Percentiles rank a stretch among this genome's conserved stretches.
Evolutionary conservation across 2,329 filamentous ascomycete species (phyloP).

Genomic region (Didymellaceae sp.): DNA sequence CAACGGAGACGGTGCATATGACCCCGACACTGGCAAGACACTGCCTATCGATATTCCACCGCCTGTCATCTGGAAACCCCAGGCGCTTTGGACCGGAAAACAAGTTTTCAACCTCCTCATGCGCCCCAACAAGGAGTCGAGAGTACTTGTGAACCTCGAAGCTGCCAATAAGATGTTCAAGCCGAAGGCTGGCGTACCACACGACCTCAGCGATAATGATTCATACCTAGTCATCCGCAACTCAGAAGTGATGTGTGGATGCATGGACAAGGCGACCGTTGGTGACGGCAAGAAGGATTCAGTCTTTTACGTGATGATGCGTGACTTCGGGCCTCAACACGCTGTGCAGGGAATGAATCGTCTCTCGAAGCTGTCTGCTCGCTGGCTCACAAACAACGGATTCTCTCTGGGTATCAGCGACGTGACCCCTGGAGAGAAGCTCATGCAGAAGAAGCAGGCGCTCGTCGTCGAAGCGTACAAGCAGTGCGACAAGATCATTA

Average conservation of each 20-base stretch:
- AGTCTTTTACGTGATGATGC: slow-evolving; percentile 93
- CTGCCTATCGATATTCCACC: slow-evolving; percentile 83
- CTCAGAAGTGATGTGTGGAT: slow-evolving; percentile 95
- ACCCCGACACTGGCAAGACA: slow-evolving; percentile 54
- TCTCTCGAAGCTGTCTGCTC: slow-evolving; percentile 85
- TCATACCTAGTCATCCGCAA: slow-evolving; percentile 92
- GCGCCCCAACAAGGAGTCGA: slow-evolving; percentile 83
- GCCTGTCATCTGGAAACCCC: slow-evolving; percentile 83
- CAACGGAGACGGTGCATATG: slow-evolving; percentile 65
- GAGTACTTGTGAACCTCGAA: slow-evolving; percentile 88
- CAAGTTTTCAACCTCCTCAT: slow-evolving; percentile 93
- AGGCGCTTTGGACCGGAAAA: slow-evolving; percentile 93
- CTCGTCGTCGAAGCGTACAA: slow-evolving; percentile 80
- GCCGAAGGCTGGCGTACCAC: slow-evolving; percentile 67
- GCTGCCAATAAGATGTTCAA: slow-evolving; percentile 87
- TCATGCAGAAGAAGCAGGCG: slow-evolving; percentile 75
- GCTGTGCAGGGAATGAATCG: slow-evolving; percentile 94
- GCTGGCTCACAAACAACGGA: slow-evolving; percentile 86
- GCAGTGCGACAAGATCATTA: slow-evolving; percentile 83
- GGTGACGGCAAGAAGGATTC: slow-evolving; percentile 97
- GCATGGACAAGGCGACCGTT: slow-evolving; percentile 98
- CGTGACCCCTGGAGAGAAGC: slow-evolving; percentile 78
- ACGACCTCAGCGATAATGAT: slow-evolving; percentile 78
- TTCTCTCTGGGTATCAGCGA: slow-evolving; percentile 97
- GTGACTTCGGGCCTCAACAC: slow-evolving; percentile 90